Base-by-base conservation (phyloP, 2,329 filamentous ascomycete genomes). In the Cladophialophora immunda region DNA sequence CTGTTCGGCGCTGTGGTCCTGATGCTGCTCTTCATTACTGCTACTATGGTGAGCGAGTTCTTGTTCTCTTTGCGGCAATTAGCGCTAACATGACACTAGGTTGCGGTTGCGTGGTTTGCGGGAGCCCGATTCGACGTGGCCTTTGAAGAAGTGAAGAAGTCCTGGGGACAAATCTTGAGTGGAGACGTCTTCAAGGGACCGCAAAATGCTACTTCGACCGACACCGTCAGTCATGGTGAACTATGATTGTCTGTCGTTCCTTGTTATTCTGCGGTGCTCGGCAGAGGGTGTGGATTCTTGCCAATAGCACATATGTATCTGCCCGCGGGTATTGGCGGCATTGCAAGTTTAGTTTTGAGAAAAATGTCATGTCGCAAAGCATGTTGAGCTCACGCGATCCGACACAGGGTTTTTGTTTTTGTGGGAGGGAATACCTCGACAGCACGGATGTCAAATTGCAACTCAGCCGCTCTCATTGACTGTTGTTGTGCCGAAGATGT, bases 371-470 rank as follows among this genome's bases (percentile, higher is more conserved):
- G 6, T 25, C 19, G 6, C 25, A 50, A 25, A 22, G 19, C 8
- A 50, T 22, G 9, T 15, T 50, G 19, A 50, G 19, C 45, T 50
- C 45, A 50, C 45, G 45, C 11, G 11, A 47, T 47, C n/a, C 11
- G 47, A 19, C 22, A 27, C 36, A 50, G 30, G 34, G 9, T 7
- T 15, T 54, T 29, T n/a, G n/a, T 22, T 38, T 19, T 53, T 34
- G 19, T 32, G 1, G 34, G 17, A 41, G 38, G 2, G 45, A 27
- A 27, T 13, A 15, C 25, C 27, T 45, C 17, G 32, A 29, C 30
- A 94, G 94, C 94, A 97, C 92, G 91, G 92, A 97, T 97, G 93
- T 97, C 93, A 97, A 97, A 97, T 97, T 97, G 89, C 94, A 95
- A 94, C 91, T 85, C 87, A 87, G 90, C 89, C 78, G 79, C 81